These are phyloP conservation scores for Tricholoma sp. DNA, from an alignment of 768 basidiomycete species.

Conservation along the genomic window DNA sequence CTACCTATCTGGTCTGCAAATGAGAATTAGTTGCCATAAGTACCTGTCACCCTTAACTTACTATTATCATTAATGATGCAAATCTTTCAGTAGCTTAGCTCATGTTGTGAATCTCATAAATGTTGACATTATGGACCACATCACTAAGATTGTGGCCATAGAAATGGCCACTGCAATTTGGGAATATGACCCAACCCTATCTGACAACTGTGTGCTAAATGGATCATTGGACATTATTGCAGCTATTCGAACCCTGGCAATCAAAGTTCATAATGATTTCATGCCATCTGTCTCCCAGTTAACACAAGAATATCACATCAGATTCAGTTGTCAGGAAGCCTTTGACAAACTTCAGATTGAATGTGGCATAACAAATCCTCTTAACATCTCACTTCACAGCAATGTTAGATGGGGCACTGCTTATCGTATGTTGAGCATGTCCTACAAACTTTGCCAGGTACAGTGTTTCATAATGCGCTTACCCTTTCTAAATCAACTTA, in stretches of 20 bases:
- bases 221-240: background rate
- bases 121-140: background rate
- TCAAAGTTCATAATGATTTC: too few species aligned
- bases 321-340: conserved; percentile 6
- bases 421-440: background rate
- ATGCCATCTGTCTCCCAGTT: too few species aligned
- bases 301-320: too few species aligned
- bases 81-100: background rate
- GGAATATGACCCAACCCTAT: background rate
- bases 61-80: too few species aligned
- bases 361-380: background rate
- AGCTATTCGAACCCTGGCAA: background rate
- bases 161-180: background rate
- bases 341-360: conserved; percentile 11
- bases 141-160: background rate
- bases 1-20: conserved; percentile 9
- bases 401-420: background rate
- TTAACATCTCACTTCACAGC: background rate
- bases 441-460: background rate
- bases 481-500: background rate
- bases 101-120: background rate
- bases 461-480: background rate
- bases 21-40: conserved; percentile 10
- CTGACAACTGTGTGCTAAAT: background rate
- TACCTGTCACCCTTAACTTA: background rate